Evolutionary conservation across 495 filamentous ascomycete species (phyloP).

Genomic region (Penicillium odoratum): DNA sequence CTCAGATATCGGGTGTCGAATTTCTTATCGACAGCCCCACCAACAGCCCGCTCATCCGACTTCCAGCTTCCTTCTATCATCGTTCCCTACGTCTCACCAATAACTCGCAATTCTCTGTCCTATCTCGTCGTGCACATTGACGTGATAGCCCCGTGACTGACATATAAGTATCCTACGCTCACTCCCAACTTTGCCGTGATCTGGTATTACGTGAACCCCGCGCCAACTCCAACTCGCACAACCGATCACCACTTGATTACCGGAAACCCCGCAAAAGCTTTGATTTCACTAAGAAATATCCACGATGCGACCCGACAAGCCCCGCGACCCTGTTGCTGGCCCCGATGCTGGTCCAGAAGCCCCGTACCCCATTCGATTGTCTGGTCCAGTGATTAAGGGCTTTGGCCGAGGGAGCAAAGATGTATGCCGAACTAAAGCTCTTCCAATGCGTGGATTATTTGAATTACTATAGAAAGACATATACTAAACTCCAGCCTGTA

Average conservation of each 20-base stretch:
- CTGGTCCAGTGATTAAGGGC: slow-evolving; percentile 83
- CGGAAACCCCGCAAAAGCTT: neutral
- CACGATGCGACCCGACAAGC: slow-evolving; percentile 42
- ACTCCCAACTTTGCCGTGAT: neutral
- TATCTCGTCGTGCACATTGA: neutral
- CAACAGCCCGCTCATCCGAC: slow-evolving; percentile 3
- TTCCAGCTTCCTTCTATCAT: slow-evolving; percentile 7
- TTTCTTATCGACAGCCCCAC: slow-evolving; percentile 19
- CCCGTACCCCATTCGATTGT: slow-evolving; percentile 80
- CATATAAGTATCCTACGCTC: no score
- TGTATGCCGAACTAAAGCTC: slow-evolving; percentile 22
- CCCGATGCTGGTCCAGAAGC: slow-evolving; percentile 65
- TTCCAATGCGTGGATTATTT: neutral
- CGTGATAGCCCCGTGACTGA: neutral
- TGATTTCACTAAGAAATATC: neutral
- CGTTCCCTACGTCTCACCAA: neutral
- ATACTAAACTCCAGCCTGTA: slow-evolving; percentile 45
- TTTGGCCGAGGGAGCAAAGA: slow-evolving; percentile 94
- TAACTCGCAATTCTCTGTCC: neutral
- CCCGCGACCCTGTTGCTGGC: slow-evolving; percentile 66
- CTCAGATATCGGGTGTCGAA: slow-evolving; percentile 2
- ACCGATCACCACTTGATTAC: neutral
- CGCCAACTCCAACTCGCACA: neutral
- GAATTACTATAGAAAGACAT: neutral
- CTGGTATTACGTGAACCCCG: neutral